These are phyloP conservation scores for Didymella segeticola DNA, from an alignment of 2,329 filamentous ascomycete genomes.

Conservation along the genomic window DNA sequence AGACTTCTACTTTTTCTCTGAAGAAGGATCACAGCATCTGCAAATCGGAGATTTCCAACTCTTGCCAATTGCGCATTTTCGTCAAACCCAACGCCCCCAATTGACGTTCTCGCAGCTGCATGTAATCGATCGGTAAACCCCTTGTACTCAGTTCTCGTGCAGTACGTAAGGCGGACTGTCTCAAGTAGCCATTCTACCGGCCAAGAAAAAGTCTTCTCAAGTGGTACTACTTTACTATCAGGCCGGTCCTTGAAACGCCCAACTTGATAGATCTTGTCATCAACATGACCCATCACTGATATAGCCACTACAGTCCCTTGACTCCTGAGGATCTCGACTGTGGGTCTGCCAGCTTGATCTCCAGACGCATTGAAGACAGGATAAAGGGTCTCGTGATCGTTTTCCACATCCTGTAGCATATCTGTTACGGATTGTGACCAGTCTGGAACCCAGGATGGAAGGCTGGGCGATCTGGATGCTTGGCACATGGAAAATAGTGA, in stretches of 20 bases:
- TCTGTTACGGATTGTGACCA: conserved; percentile 18
- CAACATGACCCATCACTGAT: background rate
- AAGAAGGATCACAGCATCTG: background rate
- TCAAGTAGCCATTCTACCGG: conserved; percentile 16
- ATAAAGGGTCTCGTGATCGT: conserved; percentile 18
- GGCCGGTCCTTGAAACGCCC: background rate
- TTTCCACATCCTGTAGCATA: conserved; percentile 19
- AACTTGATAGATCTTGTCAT: background rate
- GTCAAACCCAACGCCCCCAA: conserved; percentile 8
- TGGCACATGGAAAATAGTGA: conserved; percentile 21
- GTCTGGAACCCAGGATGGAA: conserved; percentile 23
- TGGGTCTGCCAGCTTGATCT: background rate
- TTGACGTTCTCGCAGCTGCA: conserved; percentile 4
- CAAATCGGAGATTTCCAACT: background rate
- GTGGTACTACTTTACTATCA: background rate
- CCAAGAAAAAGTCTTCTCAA: conserved; percentile 4
- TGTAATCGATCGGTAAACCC: conserved; percentile 9
- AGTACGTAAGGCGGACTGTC: conserved; percentile 16
- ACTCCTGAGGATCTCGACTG: background rate
- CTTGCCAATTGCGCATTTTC: background rate
- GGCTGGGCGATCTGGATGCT: background rate
- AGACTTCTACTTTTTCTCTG: background rate
- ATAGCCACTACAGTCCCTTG: background rate
- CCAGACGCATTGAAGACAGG: conserved; percentile 9
- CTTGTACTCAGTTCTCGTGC: background rate